A percentile compares a stretch with the other conserved stretches of the same genome.
phyloP scores from a whole-genome alignment of 2,329 filamentous ascomycete genomes.

The Colletotrichum scovillei region DNA sequence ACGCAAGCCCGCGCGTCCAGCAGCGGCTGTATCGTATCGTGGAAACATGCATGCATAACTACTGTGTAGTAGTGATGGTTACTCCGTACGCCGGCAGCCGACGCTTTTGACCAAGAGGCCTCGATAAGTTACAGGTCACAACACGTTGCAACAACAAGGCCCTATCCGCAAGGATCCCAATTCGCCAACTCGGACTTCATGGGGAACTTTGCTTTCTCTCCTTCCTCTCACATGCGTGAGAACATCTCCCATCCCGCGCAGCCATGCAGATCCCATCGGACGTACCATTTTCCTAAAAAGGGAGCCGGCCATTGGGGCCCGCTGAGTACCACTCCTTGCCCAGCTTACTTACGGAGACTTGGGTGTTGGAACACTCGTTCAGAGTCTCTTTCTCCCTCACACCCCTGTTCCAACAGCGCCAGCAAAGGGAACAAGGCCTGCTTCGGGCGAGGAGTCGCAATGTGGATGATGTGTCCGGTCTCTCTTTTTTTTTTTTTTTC shows the following conservation, averaged over 20 bases:
- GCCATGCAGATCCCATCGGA: constrained; percentile 15
- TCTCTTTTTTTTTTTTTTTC: constrained; percentile 6
- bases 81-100: not conserved
- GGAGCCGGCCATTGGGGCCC: constrained; percentile 1
- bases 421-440: not conserved
- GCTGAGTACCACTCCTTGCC: not conserved
- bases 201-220: not conserved
- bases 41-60: not conserved
- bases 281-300: constrained; percentile 12
- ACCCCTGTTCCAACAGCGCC: constrained; percentile 7
- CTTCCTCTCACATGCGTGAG: constrained; percentile 1
- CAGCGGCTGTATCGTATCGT: not conserved
- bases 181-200: not conserved
- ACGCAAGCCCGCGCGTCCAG: constrained; percentile 8
- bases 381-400: not conserved
- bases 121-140: not conserved
- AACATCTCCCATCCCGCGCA: constrained; percentile 14
- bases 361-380: too few species aligned
- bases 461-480: constrained; percentile 10
- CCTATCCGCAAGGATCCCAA: not conserved
- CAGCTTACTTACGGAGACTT: constrained; percentile 2
- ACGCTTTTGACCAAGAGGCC: constrained; percentile 2
- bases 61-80: not conserved
- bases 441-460: constrained; percentile 23
- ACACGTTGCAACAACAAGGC: not conserved